These are phyloP conservation scores for Acer negundo DNA, from an alignment of 345 rosid genomes.

Conservation along the genomic window DNA sequence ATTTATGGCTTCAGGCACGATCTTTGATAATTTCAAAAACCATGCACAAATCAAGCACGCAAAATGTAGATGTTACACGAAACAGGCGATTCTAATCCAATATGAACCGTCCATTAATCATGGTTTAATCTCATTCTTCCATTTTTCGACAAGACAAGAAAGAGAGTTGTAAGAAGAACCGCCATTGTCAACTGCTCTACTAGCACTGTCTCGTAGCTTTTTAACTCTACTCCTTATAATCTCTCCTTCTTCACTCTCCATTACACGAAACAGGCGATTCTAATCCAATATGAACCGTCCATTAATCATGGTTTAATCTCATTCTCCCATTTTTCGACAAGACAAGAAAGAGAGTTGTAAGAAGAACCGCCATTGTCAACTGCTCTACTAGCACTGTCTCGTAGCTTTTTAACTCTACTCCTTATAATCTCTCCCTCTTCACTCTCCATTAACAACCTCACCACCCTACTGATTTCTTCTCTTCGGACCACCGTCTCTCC, in stretches of 20 bases:
- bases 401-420: slow-evolving; percentile 26
- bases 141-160: slow-evolving; percentile 3
- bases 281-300: not conserved
- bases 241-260: slow-evolving; percentile 38
- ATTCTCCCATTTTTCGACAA: slow-evolving; percentile 19
- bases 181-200: slow-evolving; percentile 20
- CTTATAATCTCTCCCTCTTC: slow-evolving; percentile 34
- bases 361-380: slow-evolving; percentile 32
- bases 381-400: slow-evolving; percentile 31
- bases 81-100: too few species aligned
- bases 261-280: not conserved
- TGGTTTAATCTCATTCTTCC: slow-evolving; percentile 7
- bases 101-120: not conserved
- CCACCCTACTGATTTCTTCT: slow-evolving; percentile 35
- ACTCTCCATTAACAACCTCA: slow-evolving; percentile 37
- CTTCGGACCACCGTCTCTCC: slow-evolving; percentile 29
- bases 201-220: slow-evolving; percentile 33
- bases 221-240: slow-evolving; percentile 25
- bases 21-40: too few species aligned
- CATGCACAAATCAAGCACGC: too few species aligned
- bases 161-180: slow-evolving; percentile 34
- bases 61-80: too few species aligned
- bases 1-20: too few species aligned
- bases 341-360: slow-evolving; percentile 13
- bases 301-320: not conserved